A percentile compares a stretch with the other conserved stretches of the same genome.
Evolutionary conservation across 129 eudicot genomes (phyloP).

Genomic region (Flaveria bidentis): DNA sequence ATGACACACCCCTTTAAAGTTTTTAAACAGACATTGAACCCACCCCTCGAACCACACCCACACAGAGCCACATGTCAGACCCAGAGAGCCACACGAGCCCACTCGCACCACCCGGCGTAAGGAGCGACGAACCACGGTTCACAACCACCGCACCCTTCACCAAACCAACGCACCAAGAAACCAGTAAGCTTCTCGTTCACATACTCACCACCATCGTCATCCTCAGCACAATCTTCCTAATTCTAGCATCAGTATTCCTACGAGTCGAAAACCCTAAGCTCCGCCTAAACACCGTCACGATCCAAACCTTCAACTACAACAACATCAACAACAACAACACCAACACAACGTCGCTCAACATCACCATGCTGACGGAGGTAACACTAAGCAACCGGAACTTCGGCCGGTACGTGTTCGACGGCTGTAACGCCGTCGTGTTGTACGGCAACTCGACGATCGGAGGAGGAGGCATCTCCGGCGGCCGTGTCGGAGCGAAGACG

Average conservation of each 20-base stretch:
- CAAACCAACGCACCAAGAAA: constrained; percentile 25
- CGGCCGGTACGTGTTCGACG: constrained; percentile 39
- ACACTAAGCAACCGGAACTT: constrained; percentile 40
- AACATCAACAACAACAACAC: constrained; percentile 9
- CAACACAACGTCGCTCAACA: constrained; percentile 30
- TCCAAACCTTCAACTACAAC: constrained; percentile 30
- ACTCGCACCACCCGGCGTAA: constrained; percentile 30
- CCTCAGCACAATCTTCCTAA: constrained; percentile 21
- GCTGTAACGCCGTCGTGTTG: constrained; percentile 36
- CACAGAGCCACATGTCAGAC: constrained; percentile 35
- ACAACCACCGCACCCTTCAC: background rate
- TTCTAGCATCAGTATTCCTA: constrained; percentile 32
- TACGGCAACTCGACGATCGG: constrained; percentile 41
- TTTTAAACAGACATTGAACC: background rate
- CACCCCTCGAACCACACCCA: background rate
- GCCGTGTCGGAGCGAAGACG: constrained; percentile 28
- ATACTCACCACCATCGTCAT: constrained; percentile 34
- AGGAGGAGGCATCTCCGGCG: constrained; percentile 36
- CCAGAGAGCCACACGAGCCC: constrained; percentile 33
- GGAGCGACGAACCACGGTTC: constrained; percentile 33
- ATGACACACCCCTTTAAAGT: background rate
- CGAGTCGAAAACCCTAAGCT: constrained; percentile 40
- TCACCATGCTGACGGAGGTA: constrained; percentile 30
- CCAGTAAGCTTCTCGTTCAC: constrained; percentile 49
- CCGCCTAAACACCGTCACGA: constrained; percentile 26